Evolutionary conservation across 495 filamentous ascomycete species (phyloP).

Genomic region (Neurospora pannonica): DNA sequence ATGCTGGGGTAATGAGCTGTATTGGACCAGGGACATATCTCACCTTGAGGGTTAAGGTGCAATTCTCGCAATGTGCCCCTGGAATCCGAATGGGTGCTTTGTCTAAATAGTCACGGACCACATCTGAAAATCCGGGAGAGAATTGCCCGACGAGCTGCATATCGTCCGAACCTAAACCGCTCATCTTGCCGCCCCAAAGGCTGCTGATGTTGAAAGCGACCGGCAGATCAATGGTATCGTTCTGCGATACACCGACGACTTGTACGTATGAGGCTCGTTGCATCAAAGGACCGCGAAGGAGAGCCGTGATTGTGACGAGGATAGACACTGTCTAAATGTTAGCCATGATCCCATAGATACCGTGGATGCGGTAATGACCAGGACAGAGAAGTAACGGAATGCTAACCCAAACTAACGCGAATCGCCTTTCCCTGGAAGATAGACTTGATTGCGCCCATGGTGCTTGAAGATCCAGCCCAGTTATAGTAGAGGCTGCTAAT

Average conservation of each 20-base stretch:
- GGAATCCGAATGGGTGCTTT: neutral
- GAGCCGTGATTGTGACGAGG: neutral
- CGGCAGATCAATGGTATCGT: neutral
- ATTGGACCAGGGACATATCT: neutral
- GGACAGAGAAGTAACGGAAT: neutral
- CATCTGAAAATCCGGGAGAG: neutral
- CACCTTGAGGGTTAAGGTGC: neutral
- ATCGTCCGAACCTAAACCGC: neutral
- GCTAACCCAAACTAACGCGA: neutral
- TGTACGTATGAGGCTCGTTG: neutral
- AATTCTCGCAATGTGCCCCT: neutral
- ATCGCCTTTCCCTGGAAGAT: neutral
- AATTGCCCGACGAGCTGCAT: neutral
- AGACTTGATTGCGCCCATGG: neutral
- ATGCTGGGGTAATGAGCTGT: too few species aligned
- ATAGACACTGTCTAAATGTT: neutral
- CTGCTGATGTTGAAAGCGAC: neutral
- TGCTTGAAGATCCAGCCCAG: neutral
- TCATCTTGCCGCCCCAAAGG: neutral
- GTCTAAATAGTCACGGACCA: neutral
- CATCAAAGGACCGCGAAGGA: neutral
- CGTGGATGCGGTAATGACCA: too few species aligned
- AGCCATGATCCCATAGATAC: too few species aligned
- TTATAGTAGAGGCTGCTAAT: neutral
- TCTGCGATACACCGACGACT: neutral